Conservation (phyloP, 2,329 filamentous ascomycete genomes). For the Pseudogymnoascus sp. region DNA sequence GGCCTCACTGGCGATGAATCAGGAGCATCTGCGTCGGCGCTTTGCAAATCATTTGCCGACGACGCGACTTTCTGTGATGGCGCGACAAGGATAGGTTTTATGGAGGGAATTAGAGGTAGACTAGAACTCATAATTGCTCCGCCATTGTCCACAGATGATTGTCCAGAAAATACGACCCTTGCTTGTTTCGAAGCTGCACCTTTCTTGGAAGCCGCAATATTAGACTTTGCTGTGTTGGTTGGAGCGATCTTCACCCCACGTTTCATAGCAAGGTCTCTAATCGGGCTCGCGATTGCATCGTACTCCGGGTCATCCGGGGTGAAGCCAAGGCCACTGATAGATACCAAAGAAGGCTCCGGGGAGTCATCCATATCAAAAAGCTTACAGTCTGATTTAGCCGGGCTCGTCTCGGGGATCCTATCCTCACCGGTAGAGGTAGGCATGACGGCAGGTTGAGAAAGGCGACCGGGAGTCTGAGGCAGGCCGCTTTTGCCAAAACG, state of each 20-base stretch:
- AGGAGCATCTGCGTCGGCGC: not conserved
- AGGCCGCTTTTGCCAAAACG: not conserved
- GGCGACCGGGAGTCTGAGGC: not conserved
- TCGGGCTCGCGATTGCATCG: not conserved
- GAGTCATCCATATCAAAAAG: constrained; percentile 15
- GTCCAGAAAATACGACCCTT: not conserved
- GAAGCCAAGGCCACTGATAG: constrained; percentile 21
- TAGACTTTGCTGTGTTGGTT: not conserved
- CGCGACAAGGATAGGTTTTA: not conserved
- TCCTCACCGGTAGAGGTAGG: constrained; percentile 7
- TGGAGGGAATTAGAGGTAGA: not conserved
- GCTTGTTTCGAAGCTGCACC: not conserved
- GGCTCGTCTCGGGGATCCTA: constrained; percentile 28
- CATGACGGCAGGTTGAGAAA: not conserved
- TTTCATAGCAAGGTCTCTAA: constrained; percentile 3
- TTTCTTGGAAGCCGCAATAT: not conserved
- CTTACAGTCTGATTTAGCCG: constrained; percentile 16
- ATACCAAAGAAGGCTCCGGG: constrained; percentile 10
- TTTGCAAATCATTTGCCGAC: not conserved
- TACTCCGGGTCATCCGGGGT: constrained; percentile 19
- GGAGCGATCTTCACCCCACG: not conserved
- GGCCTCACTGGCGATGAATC: constrained; percentile 5
- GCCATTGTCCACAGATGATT: not conserved
- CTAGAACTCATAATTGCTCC: not conserved
- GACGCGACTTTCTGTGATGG: not conserved